Base-by-base conservation (phyloP, 2,329 filamentous ascomycete species). In the Fusarium beomiforme region DNA sequence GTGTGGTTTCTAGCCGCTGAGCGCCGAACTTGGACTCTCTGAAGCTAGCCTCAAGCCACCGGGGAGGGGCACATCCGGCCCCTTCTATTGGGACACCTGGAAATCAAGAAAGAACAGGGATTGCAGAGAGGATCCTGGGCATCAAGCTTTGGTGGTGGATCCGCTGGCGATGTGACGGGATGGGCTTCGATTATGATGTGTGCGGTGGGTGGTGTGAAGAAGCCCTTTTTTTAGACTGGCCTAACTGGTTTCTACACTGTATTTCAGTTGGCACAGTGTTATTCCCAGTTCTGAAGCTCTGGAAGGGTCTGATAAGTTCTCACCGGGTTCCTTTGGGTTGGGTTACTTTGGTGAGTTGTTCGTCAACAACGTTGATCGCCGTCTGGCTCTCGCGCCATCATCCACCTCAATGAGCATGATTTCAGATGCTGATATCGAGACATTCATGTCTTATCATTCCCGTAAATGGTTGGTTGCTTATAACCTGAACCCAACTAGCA, bases 91-190 rank as follows among this genome's bases (percentile, higher is more conserved):
- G 69, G 42, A 60, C 64, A 51, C 43, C 55, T 47, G 39, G 21
- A 50, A 43, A 41, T 54, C 56, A 55, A 64, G 49, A 36, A 46
- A 7, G 26, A 36, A 42, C 64, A 67, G 43, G 69, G 69, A 56
- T 54, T 33, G n/a, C n/a, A 61, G 33, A 43, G 44, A 33, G n/a
- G 61, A 44, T 64, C 58, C 68, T 55, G 49, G 64, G 59, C 59
- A 73, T 55, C 71, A 71, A 73, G 71, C 67, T 73, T 69, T 67
- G 57, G 43, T 54, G 57, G 68, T 73, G 71, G 68, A 67, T 66
- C 68, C 58, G 29, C 50, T 47, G 69, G 39, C 55, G 69, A 70
- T 70, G 66, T 62, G 69, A 69, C 59, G 65, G 66, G 57, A 67
- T 69, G 53, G 39, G 36, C 26, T 46, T 21, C 42, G 29, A 59